Evolutionary conservation across 192 early-diverging fungal species (phyloP).

Genomic region (Rhizophlyctis rosea): DNA sequence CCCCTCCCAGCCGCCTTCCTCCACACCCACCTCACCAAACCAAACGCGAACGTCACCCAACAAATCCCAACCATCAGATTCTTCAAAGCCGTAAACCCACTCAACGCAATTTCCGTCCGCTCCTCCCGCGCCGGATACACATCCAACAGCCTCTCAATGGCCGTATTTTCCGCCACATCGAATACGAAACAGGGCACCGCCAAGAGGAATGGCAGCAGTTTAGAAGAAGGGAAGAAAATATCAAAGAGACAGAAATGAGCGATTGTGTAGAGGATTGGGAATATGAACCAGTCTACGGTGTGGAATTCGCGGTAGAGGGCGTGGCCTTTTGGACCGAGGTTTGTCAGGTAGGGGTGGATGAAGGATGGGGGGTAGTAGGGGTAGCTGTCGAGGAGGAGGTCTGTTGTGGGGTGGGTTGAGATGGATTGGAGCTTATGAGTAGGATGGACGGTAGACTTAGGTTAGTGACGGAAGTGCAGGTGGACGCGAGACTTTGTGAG

Average conservation of each 20-base stretch:
- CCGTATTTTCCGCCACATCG: not conserved
- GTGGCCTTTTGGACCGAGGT: not conserved
- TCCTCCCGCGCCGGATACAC: not conserved
- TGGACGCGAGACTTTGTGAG: too few relatives aligned
- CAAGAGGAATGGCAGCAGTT: not conserved
- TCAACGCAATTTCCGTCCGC: too few relatives aligned
- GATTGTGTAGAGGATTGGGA: not conserved
- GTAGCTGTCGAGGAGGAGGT: not conserved
- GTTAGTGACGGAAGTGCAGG: too few relatives aligned
- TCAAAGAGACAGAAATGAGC: not conserved
- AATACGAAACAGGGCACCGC: not conserved
- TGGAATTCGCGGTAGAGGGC: not conserved
- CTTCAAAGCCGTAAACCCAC: too few relatives aligned
- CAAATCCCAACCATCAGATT: too few relatives aligned
- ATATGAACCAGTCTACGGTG: not conserved
- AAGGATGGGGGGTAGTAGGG: not conserved
- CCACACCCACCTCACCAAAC: too few relatives aligned
- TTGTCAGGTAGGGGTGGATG: not conserved
- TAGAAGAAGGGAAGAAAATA: not conserved
- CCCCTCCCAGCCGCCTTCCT: too few relatives aligned
- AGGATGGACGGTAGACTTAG: too few relatives aligned
- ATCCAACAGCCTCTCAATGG: not conserved
- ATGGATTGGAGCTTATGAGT: not conserved
- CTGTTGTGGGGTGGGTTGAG: not conserved
- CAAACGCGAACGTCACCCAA: too few relatives aligned